Evolutionary conservation across 192 early-diverging fungal genomes (phyloP).

Genomic region (Spinellus fusiger): DNA sequence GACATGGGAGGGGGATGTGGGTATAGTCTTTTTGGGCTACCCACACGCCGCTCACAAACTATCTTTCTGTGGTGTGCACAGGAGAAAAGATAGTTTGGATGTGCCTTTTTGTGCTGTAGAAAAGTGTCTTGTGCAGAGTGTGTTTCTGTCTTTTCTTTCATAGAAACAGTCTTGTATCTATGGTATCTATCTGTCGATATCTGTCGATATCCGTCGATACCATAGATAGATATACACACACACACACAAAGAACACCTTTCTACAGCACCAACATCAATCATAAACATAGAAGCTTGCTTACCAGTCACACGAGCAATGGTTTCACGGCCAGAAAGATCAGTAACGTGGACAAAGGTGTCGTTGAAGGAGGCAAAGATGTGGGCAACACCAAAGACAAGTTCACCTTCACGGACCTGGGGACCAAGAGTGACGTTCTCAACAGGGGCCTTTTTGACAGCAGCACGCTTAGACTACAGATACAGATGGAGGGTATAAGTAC

Average conservation of each 20-base stretch:
- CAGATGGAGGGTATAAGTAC: too few relatives aligned
- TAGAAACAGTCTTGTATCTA: too few relatives aligned
- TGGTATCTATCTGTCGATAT: too few relatives aligned
- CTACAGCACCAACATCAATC: too few relatives aligned
- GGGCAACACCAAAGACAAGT: slow-evolving; percentile 98
- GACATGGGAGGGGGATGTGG: slow-evolving; percentile 30
- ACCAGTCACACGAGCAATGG: slow-evolving; percentile 98
- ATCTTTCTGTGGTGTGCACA: background rate
- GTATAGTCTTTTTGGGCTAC: background rate
- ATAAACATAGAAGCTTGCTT: slow-evolving; percentile 50
- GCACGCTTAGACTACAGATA: slow-evolving; percentile 28
- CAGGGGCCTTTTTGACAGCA: slow-evolving; percentile 16
- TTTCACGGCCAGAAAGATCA: slow-evolving; percentile 99
- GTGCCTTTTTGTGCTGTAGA: too few relatives aligned
- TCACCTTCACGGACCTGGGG: slow-evolving; percentile 97
- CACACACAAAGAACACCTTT: too few relatives aligned
- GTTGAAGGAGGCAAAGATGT: slow-evolving; percentile 99
- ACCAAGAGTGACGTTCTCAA: slow-evolving; percentile 88
- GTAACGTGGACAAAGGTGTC: slow-evolving; percentile 99
- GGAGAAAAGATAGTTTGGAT: too few relatives aligned
- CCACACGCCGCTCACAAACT: slow-evolving; percentile 19
- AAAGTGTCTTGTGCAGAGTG: too few relatives aligned
- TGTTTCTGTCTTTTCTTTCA: too few relatives aligned
- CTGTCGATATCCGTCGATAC: too few relatives aligned
- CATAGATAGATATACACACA: background rate